These are phyloP conservation scores for Sclerotinia minor DNA, from an alignment of 2,329 filamentous ascomycete species.

Conservation along the genomic window DNA sequence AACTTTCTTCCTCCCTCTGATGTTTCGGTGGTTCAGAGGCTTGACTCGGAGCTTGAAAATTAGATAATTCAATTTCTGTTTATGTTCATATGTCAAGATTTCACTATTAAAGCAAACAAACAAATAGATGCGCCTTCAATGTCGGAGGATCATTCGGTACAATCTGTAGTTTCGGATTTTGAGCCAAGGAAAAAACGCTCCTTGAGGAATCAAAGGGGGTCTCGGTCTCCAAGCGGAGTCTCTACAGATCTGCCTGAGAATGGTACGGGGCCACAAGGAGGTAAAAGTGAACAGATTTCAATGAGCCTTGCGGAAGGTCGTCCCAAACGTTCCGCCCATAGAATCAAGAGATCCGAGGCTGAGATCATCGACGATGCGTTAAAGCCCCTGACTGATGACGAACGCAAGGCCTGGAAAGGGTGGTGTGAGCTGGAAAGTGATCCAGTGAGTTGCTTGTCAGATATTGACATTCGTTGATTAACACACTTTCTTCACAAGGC, in stretches of 20 bases:
- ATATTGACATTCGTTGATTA: not conserved
- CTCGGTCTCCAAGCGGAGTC: conserved; percentile 18
- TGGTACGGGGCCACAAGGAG: not conserved
- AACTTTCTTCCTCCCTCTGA: not conserved
- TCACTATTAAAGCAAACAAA: not conserved
- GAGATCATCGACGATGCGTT: conserved; percentile 39
- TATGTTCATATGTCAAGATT: not conserved
- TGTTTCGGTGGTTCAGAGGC: not conserved
- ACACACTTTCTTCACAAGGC: conserved; percentile 51
- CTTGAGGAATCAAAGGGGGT: conserved; percentile 11
- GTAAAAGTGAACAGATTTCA: conserved; percentile 1
- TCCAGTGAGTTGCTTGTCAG: conserved; percentile 57
- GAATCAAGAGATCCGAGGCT: conserved; percentile 1
- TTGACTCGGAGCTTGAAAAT: not conserved
- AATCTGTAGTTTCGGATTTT: conserved; percentile 8
- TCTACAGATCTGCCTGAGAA: not conserved
- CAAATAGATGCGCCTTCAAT: conserved; percentile 3
- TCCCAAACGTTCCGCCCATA: not conserved
- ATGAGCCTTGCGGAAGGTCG: not conserved
- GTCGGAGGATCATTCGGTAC: not conserved
- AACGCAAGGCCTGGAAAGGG: conserved; percentile 64
- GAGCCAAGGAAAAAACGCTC: conserved; percentile 17
- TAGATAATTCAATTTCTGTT: not conserved
- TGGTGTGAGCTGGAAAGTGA: conserved; percentile 90
- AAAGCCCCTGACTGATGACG: conserved; percentile 50